Base-by-base conservation (phyloP, 257 asterid genomes). In the Solanum verrucosum region DNA sequence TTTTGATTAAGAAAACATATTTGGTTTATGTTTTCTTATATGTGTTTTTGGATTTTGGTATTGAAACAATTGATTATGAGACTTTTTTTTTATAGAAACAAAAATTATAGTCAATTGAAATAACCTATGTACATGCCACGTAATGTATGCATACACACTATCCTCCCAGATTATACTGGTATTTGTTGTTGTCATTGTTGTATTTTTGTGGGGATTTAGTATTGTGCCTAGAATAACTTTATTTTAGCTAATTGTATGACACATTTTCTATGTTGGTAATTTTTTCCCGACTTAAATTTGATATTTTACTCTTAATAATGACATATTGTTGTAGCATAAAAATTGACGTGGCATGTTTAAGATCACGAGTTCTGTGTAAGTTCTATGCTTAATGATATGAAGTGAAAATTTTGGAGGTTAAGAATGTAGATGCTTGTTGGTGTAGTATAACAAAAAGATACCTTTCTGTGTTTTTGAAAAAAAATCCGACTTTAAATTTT, bases 111-210 rank as follows among this genome's bases (percentile, higher is more conserved):
- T 18, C 21, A 0, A 56, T 18, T 18, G 65, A 56, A 56, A 52
- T 52, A 52, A 56, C n/a, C 0, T 56, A 56, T 18, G 2, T 56
- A 56, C 0, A 56, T 56, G 2, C 0, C 23, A 56, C 0, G 10
- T 16, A 16, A 16, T 2, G 23, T 56, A 0, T 56, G 5, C 4
- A 18, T 18, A 2, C n/a, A 56, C 10, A 0, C n/a, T 56, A 56
- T 0, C 4, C 0, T 56, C 4, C 0, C 1, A 49, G 3, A 15
- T 49, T 49, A 15, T 18, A 15, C 21, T 52, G n/a, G 0, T 2
- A 52, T 52, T 0, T 52, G 9, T 52, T 15, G 4, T 18, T 6
- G 9, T 52, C 10, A 56, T 56, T 56, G n/a, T 49, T 49, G 7
- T 49, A 5, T 15, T 15, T 49, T 49, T 49, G 18, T 49, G 60